A percentile compares a stretch with the other conserved stretches of the same genome.
Evolutionary conservation across 2,329 filamentous ascomycete species (phyloP).

Genomic region (Arthrocladium fulminans): DNA sequence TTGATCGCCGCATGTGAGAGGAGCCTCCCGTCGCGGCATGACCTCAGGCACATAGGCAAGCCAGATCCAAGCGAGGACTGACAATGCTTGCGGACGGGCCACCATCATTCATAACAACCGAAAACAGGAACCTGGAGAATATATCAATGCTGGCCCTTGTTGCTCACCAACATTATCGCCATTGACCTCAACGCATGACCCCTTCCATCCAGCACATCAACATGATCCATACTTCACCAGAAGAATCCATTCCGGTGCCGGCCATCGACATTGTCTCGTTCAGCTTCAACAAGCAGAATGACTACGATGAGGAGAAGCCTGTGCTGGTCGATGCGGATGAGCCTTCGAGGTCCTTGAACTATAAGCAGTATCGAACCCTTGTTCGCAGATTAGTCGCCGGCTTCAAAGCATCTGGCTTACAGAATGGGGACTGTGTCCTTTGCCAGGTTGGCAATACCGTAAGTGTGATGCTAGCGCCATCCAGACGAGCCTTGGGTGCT

Average conservation of each 20-base stretch:
- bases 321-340: constrained; percentile 10
- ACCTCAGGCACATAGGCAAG: no score
- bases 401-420: constrained; percentile 40
- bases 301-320: constrained; percentile 30
- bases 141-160: not conserved
- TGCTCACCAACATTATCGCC: not conserved
- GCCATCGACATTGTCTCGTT: constrained; percentile 33
- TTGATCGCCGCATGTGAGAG: no score
- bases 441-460: constrained; percentile 3
- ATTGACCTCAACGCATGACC: not conserved
- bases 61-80: no score
- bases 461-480: not conserved
- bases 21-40: no score
- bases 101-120: no score
- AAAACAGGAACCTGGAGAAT: not conserved
- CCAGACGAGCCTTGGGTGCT: not conserved
- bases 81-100: no score
- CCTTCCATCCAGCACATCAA: not conserved
- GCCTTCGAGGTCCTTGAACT: constrained; percentile 2
- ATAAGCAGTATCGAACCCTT: constrained; percentile 23
- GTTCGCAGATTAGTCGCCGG: constrained; percentile 45
- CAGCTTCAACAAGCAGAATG: constrained; percentile 30
- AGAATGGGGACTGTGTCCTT: constrained; percentile 43
- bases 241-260: constrained; percentile 2
- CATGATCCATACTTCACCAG: constrained; percentile 3